phyloP scores from a whole-genome alignment of 108 stramenopile genomes.

The Chaetoceros tenuissimus region DNA sequence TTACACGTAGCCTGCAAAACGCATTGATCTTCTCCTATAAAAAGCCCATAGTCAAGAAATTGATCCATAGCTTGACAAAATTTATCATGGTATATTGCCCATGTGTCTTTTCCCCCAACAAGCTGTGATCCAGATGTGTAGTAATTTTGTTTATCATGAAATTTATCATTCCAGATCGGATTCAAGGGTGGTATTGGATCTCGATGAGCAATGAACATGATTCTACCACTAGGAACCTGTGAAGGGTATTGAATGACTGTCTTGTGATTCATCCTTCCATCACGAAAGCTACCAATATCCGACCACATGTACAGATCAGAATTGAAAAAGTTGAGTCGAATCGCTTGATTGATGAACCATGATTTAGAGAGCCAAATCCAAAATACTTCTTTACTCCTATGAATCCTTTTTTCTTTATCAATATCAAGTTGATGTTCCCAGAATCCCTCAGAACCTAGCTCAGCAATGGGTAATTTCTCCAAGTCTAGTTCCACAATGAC shows the following conservation, averaged over 20 bases:
- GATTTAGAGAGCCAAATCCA: slow-evolving; percentile 75
- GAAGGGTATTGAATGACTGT: slow-evolving; percentile 28
- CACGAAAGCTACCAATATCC: slow-evolving; percentile 57
- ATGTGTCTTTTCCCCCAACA: slow-evolving; percentile 28
- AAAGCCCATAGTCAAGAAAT: slow-evolving; percentile 36
- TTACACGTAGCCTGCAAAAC: slow-evolving; percentile 38
- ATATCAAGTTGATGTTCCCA: slow-evolving; percentile 52
- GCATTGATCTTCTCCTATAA: slow-evolving; percentile 55
- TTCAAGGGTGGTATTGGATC: slow-evolving; percentile 20
- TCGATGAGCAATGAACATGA: slow-evolving; percentile 49
- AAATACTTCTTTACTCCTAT: slow-evolving; percentile 42
- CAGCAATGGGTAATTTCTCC: slow-evolving; percentile 28
- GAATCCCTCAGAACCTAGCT: slow-evolving; percentile 20
- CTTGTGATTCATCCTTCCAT: slow-evolving; percentile 18
- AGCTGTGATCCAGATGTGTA: slow-evolving; percentile 47
- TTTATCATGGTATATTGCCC: slow-evolving; percentile 34
- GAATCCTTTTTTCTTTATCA: slow-evolving; percentile 43
- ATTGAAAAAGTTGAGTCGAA: slow-evolving; percentile 33
- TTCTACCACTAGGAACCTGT: slow-evolving; percentile 21
- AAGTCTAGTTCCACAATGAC: slow-evolving; percentile 37
- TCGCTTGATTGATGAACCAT: slow-evolving; percentile 35
- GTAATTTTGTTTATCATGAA: slow-evolving; percentile 24
- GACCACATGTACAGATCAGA: slow-evolving; percentile 44
- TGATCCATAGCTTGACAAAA: slow-evolving; percentile 31
- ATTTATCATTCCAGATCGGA: slow-evolving; percentile 34